Base-by-base conservation (phyloP, 257 asterid species). In the Cynanchum wilfordii region DNA sequence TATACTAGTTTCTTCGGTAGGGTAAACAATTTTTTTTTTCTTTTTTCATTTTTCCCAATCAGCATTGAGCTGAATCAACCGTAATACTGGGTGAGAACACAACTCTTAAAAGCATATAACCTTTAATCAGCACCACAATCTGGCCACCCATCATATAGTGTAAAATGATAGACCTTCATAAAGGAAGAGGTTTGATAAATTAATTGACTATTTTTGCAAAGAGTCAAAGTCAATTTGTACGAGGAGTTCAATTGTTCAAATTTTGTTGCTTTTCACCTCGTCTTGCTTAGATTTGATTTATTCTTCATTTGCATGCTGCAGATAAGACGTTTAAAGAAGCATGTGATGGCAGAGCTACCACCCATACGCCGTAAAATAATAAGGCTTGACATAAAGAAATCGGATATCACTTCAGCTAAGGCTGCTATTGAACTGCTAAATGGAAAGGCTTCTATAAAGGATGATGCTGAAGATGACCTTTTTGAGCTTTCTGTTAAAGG, bases 261-360 rank as follows among this genome's bases (percentile, higher is more conserved):
- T 38, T 51, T 22, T 13, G 42, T 19, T 52, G 13, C 10, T 13
- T 64, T 30, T 17, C 45, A 29, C 7, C 55, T 52, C 24, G 42
- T 42, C 27, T 17, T 52, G 10, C 10, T 7, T 22, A 45, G 30
- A 55, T 50, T 33, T 57, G 75, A 57, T 65, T 44, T 70, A 75
- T 22, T 38, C 54, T 47, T 70, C 66, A 62, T 77, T 76, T 71
- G 56, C 70, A 58, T 77, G 25, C 67, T 72, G 73, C 89, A 94
- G 99, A 88, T 91, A 80, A 85, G 99, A 67, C 99, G 99, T 76
- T 81, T 94, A 69, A 94, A 94, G 90, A 90, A 88, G 79, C 96
- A 94, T 42, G 98, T 94, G 70, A 78, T 91, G 82, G 84, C 85
- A 38, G 92, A 94, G 83, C 81, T 94, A 72, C 99, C 98, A 25